A percentile compares a stretch with the other conserved stretches of the same genome.
These are phyloP conservation scores for Chionographis japonica DNA, from an alignment of 106 monocot genomes.

Conservation along the genomic window DNA sequence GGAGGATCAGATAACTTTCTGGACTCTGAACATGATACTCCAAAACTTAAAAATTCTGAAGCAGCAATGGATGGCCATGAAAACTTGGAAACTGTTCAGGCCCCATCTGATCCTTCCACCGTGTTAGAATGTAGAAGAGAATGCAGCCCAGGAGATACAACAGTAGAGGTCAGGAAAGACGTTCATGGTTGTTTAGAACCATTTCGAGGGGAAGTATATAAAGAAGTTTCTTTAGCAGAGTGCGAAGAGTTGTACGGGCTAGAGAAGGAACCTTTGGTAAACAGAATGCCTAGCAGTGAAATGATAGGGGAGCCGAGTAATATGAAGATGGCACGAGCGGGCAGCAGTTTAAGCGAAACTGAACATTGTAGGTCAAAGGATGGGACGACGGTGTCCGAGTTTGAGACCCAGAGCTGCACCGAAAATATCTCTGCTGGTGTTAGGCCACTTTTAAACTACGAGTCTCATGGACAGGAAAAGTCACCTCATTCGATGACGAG, in stretches of 20 bases:
- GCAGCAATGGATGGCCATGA: slow-evolving; percentile 2
- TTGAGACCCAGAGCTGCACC: slow-evolving; percentile 5
- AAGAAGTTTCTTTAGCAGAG: slow-evolving; percentile 10
- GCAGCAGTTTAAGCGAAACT: slow-evolving; percentile 1
- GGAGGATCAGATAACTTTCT: slow-evolving; percentile 5
- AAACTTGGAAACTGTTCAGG: neutral
- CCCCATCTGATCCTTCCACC: slow-evolving; percentile 2
- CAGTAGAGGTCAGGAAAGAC: neutral
- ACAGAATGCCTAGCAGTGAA: slow-evolving; percentile 6
- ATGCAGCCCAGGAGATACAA: neutral
- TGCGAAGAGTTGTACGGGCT: slow-evolving; percentile 19
- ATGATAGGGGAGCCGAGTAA: neutral
- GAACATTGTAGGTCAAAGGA: slow-evolving; percentile 5
- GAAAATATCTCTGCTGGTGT: slow-evolving; percentile 7
- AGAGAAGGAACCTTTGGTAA: slow-evolving; percentile 17
- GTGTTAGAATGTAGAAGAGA: slow-evolving; percentile 1
- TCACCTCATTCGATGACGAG: slow-evolving; percentile 20
- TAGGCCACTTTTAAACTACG: neutral
- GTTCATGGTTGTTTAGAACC: neutral
- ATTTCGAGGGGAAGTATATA: slow-evolving; percentile 12
- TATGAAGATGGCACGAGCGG: slow-evolving; percentile 1
- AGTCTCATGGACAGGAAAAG: slow-evolving; percentile 12
- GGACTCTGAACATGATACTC: neutral
- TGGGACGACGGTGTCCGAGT: neutral
- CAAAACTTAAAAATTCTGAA: neutral